Conservation (phyloP, 2,329 filamentous ascomycete genomes). For the Penicillium sp. region DNA sequence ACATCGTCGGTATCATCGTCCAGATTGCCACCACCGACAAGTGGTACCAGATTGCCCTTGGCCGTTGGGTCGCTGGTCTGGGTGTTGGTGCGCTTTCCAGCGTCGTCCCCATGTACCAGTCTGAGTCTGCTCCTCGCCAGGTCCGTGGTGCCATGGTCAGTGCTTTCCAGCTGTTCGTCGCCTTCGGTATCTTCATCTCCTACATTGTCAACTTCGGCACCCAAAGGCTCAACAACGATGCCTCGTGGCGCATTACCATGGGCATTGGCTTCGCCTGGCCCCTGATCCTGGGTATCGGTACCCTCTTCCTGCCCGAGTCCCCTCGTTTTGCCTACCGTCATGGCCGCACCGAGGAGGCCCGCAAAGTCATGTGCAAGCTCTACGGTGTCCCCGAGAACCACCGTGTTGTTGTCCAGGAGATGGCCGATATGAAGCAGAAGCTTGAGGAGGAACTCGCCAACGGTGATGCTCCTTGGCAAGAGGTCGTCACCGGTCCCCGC, state of each 20-base stretch:
- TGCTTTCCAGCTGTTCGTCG: conserved; percentile 52
- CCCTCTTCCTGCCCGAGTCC: conserved; percentile 57
- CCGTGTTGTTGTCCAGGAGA: conserved; percentile 54
- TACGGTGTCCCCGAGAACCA: conserved; percentile 59
- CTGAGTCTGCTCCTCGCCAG: conserved; percentile 48
- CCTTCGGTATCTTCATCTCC: conserved; percentile 51
- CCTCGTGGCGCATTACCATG: conserved; percentile 52
- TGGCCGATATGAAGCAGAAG: conserved; percentile 59
- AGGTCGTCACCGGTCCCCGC: conserved; percentile 49
- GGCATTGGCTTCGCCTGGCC: conserved; percentile 60
- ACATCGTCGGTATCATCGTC: conserved; percentile 48
- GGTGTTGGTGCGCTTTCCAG: conserved; percentile 50
- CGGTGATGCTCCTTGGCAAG: conserved; percentile 41
- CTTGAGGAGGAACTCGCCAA: conserved; percentile 55
- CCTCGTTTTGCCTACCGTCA: conserved; percentile 60
- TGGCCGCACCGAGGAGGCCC: conserved; percentile 53
- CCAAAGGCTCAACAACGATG: conserved; percentile 43
- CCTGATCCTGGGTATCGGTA: conserved; percentile 54
- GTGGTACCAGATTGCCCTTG: conserved; percentile 48
- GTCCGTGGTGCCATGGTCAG: conserved; percentile 51
- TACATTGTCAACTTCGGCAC: conserved; percentile 52
- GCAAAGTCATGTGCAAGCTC: conserved; percentile 53
- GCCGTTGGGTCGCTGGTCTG: conserved; percentile 48
- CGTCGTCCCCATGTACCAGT: conserved; percentile 50
- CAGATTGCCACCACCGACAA: conserved; percentile 45